These are phyloP conservation scores for Zygosaccharomyces gambellarensis DNA, from an alignment of 805 yeast species.

Conservation along the genomic window DNA sequence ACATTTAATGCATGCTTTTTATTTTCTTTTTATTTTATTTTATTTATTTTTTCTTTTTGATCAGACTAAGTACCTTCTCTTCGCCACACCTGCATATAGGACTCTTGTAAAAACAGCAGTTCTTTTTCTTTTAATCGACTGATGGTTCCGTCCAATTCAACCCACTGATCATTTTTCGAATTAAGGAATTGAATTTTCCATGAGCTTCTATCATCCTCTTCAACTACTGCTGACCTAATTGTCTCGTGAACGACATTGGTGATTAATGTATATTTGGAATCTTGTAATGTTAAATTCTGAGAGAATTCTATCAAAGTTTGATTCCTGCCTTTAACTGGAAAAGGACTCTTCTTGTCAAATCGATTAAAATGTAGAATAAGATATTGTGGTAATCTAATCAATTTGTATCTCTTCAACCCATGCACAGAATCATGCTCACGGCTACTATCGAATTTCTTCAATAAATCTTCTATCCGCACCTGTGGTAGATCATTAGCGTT, in stretches of 20 bases:
- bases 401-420: constrained; percentile 37
- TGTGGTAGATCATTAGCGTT: constrained; percentile 50
- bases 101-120: constrained; percentile 55
- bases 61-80: constrained; percentile 10
- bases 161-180: constrained; percentile 46
- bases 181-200: constrained; percentile 51
- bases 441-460: constrained; percentile 39
- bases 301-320: constrained; percentile 63
- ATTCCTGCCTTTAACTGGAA: constrained; percentile 42
- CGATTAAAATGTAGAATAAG: constrained; percentile 57
- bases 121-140: constrained; percentile 49
- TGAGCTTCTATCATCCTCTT: constrained; percentile 32
- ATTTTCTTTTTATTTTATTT: too few species aligned
- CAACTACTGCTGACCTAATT: constrained; percentile 17
- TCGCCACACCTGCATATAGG: constrained; percentile 67
- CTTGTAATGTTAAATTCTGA: constrained; percentile 32
- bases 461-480: constrained; percentile 40
- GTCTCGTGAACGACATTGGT: constrained; percentile 45
- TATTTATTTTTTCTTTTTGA: not conserved
- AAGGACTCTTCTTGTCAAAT: constrained; percentile 36
- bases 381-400: constrained; percentile 46
- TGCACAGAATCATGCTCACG: constrained; percentile 34
- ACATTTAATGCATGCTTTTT: constrained; percentile 5
- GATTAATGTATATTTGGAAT: constrained; percentile 39
- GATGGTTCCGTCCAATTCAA: constrained; percentile 50